Percentiles rank a stretch among this genome's conserved stretches.
Conservation (phyloP, 2,329 filamentous ascomycete species). For the Diplodia sapinea region DNA sequence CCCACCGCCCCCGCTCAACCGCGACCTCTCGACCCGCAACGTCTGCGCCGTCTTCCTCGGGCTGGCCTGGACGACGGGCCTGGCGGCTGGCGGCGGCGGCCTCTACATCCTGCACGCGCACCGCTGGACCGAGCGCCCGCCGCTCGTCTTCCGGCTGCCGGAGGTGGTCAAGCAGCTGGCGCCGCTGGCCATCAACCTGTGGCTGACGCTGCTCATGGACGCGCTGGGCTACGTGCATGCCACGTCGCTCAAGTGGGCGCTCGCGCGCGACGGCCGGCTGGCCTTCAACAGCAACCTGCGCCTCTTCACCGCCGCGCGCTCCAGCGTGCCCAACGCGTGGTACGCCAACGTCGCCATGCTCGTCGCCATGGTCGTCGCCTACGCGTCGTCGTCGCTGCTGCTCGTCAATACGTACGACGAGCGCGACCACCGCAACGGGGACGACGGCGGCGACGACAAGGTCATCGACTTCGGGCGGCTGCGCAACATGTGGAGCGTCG, state of each 20-base stretch:
- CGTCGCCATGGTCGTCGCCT: neutral
- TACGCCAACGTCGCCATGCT: neutral
- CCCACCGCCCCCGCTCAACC: neutral
- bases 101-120: neutral
- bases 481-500: neutral
- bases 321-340: slow-evolving; percentile 1
- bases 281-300: slow-evolving; percentile 3
- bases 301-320: neutral
- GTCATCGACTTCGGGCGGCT: neutral
- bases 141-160: neutral
- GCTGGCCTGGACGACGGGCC: neutral
- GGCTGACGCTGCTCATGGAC: neutral
- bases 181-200: neutral
- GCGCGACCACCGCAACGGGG: neutral
- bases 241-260: neutral
- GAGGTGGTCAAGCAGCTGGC: neutral
- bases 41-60: neutral
- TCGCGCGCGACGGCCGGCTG: neutral
- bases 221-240: neutral
- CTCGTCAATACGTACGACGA: neutral
- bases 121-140: neutral
- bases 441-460: neutral
- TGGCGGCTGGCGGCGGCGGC: neutral
- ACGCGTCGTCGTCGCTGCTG: neutral
- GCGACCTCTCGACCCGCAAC: neutral